Evolutionary conservation across 2,329 filamentous ascomycete species (phyloP), one percentile per base, ranked within the genome.

Genomic region (Fonsecaea erecta): DNA sequence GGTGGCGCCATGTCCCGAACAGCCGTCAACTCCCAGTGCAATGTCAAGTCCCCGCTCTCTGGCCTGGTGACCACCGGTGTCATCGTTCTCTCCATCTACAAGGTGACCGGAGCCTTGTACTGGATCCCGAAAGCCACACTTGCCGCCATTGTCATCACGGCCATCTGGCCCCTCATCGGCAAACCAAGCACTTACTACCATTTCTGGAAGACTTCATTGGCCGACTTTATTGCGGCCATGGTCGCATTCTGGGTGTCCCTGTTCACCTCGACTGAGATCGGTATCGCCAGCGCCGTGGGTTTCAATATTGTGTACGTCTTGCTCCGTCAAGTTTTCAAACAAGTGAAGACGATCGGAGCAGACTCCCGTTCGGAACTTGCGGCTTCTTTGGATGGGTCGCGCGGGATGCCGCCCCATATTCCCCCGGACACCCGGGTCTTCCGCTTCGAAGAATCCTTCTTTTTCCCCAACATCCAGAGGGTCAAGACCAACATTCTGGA

Each of bases 111-210:
- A 0, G 83, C 85, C 0, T 79, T 90, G 0, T 88, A 86, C 75
- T 90, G 86, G 85, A 86, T 90, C n/a, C 87, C 88, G 0, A 88
- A 88, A 70, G 82, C 87, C 0, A 88, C 85, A 0, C 79, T 90
- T 1, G 83, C 87, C 0, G 87, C 86, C 1, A 88, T 90, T 66
- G 88, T 90, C 68, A 88, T 89, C 69, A 86, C 84, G 65, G 87
- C 87, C 5, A 86, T 89, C 0, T 84, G 84, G 75, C 85, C 86
- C 43, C 79, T 89, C 6, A 85, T 89, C 52, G 84, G 84, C 0
- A 81, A 85, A 0, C 82, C 86, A 0, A 82, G 79, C 2, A 80
- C 84, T 9, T 88, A 89, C 72, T 88, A 88, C 74, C 78, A 80
- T 14, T 89, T 86, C 76, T 90, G 86, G 85, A 84, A 84, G 68